Conservation (phyloP, 169 alveolate genomes). For the Cryptosporidium ryanae region DNA sequence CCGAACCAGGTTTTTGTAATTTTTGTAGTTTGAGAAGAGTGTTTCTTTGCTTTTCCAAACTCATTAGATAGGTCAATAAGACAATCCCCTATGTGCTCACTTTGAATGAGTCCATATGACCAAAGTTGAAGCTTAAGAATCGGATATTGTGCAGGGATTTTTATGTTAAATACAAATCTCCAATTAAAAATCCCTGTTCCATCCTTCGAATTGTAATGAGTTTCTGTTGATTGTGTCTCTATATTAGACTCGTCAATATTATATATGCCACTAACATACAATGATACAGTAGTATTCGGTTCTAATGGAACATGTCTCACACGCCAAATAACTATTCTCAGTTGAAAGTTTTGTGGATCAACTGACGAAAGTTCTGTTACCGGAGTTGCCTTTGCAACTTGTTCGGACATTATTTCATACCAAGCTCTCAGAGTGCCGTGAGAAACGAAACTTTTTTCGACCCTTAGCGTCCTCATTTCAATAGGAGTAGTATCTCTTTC, state of each 20-base stretch:
- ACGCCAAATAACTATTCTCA: constrained; percentile 90
- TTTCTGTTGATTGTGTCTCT: constrained; percentile 85
- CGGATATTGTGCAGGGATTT: constrained; percentile 89
- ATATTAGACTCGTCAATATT: constrained; percentile 84
- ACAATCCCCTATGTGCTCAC: constrained; percentile 88
- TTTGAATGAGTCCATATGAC: constrained; percentile 80
- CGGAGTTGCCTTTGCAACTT: constrained; percentile 87
- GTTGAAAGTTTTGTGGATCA: constrained; percentile 88
- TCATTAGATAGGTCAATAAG: constrained; percentile 85
- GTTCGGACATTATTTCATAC: constrained; percentile 87
- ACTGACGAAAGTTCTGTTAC: constrained; percentile 82
- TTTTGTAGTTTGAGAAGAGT: constrained; percentile 59
- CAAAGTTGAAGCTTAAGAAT: constrained; percentile 86
- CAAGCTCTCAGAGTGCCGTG: constrained; percentile 90
- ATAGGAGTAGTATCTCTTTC: constrained; percentile 81
- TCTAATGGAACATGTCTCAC: constrained; percentile 87
- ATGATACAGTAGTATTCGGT: constrained; percentile 84
- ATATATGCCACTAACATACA: constrained; percentile 87
- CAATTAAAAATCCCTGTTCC: constrained; percentile 90
- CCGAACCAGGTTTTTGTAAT: constrained; percentile 72
- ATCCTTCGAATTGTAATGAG: constrained; percentile 90
- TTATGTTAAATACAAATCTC: constrained; percentile 87
- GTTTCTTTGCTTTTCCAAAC: constrained; percentile 84
- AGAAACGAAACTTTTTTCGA: constrained; percentile 76
- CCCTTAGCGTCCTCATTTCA: constrained; percentile 70